Base-by-base conservation (phyloP, 768 basidiomycete genomes). In the Sutorius australiensis region DNA sequence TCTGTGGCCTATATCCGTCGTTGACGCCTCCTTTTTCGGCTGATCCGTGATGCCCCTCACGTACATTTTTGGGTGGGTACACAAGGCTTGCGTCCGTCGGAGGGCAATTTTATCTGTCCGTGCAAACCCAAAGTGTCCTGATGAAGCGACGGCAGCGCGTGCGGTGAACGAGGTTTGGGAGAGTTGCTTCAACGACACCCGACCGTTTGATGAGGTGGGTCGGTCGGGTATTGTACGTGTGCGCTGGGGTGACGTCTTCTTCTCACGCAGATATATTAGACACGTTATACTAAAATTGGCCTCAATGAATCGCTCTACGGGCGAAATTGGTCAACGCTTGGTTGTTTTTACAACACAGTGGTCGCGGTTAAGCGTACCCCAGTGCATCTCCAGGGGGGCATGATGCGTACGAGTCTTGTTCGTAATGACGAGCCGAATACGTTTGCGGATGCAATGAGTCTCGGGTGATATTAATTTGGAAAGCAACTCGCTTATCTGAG, bases 131-230 rank as follows among this genome's bases (percentile, higher is more conserved):
- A 75, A 79, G 19, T 98, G 95, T 65, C 84, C 85, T 1, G 81
- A 87, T 62, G 70, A 76, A 36, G 89, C 78, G 6, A 75, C 87
- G 24, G 95, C 95, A 12, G 92, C 94, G 67, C 80, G 80, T 52
- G 93, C 85, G 1, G 95, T 98, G 42, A 97, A 98, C 59, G 91
- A 97, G 67, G 95, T 95, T 32, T 99, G 91, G 89, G 93, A 93
- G 64, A 93, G 91, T 60, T 99, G 95, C 69, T 94, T 91, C 71
- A 86, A 80, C 34, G 97, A 98, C 67, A 98, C 95, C 6, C 74
- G 95, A 57, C 95, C 97, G 9, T 99, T 98, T 68, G 97, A 99
- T 68, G 95, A 98, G 86, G 92, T 92, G 61, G 50, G 66, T 56
- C 12, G 7, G 31, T 9, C 19, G 10, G 32, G 6, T 27, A 8